Conservation (phyloP, 73 alveolate genomes). For the Paraurostyla sp. region DNA sequence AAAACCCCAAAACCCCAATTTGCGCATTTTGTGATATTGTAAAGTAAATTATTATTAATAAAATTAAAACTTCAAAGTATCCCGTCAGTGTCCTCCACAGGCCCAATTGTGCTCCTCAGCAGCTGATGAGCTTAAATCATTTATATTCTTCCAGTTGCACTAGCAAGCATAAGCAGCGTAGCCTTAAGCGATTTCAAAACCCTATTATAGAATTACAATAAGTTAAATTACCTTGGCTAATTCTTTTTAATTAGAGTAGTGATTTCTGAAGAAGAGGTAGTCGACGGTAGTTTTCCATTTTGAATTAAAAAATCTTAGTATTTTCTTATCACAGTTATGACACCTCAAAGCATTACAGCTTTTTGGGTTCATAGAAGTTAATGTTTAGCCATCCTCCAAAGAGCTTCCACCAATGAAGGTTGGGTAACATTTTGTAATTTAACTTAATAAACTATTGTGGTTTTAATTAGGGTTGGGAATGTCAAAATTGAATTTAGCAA, state of each 20-base stretch:
- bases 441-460: too few species aligned
- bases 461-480: too few species aligned
- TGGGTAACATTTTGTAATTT: not conserved
- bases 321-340: not conserved
- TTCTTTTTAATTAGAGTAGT: not conserved
- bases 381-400: not conserved
- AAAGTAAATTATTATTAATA: too few species aligned
- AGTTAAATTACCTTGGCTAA: not conserved
- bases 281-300: not conserved
- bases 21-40: too few species aligned
- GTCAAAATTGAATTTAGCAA: too few species aligned
- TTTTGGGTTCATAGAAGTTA: not conserved
- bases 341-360: not conserved
- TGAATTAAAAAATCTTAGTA: not conserved
- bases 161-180: not conserved
- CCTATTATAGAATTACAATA: not conserved
- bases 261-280: not conserved
- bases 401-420: not conserved
- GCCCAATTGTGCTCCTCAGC: not conserved
- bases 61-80: too few species aligned
- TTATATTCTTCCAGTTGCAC: not conserved
- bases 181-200: not conserved
- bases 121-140: not conserved
- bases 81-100: constrained; percentile 16
- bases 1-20: too few species aligned